Conservation (phyloP, 2,329 filamentous ascomycete genomes). For the Aaosphaeria pasadenensis region DNA sequence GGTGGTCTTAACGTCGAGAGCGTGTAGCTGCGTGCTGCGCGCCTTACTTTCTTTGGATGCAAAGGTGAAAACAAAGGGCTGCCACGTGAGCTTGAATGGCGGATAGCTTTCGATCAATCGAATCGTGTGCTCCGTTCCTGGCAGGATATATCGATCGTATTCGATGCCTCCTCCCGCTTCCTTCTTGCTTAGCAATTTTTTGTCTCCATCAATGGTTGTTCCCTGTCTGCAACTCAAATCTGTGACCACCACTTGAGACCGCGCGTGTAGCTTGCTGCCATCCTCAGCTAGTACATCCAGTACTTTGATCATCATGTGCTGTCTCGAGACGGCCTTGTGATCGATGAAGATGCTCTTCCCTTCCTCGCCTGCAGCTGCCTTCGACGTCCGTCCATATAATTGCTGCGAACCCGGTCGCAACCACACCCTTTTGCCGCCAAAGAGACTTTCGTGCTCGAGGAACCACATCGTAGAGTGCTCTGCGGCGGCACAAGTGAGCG, state of each 20-base stretch:
- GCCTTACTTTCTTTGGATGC: slow-evolving; percentile 65
- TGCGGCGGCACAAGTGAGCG: no score
- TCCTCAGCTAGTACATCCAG: slow-evolving; percentile 62
- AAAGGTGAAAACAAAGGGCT: slow-evolving; percentile 65
- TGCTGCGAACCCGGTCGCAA: slow-evolving; percentile 81
- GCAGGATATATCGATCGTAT: slow-evolving; percentile 22
- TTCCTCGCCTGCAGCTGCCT: slow-evolving; percentile 37
- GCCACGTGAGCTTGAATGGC: slow-evolving; percentile 69
- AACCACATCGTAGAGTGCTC: slow-evolving; percentile 46
- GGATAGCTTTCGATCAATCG: slow-evolving; percentile 69
- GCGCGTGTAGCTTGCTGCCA: slow-evolving; percentile 61
- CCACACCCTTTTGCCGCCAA: slow-evolving; percentile 69
- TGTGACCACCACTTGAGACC: slow-evolving; percentile 69
- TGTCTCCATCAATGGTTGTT: slow-evolving; percentile 71
- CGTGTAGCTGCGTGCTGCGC: slow-evolving; percentile 65
- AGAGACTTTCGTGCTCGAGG: slow-evolving; percentile 54
- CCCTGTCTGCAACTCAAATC: slow-evolving; percentile 81
- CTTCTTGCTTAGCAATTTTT: slow-evolving; percentile 60
- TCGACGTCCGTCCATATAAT: slow-evolving; percentile 75
- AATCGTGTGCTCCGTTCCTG: slow-evolving; percentile 56
- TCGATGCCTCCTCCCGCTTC: slow-evolving; percentile 32
- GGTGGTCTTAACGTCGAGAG: slow-evolving; percentile 84
- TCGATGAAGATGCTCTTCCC: slow-evolving; percentile 57
- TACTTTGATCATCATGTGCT: slow-evolving; percentile 79
- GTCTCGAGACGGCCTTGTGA: slow-evolving; percentile 80